Conservation (phyloP, 352 stramenopile species). For the Pythium angustatum region DNA sequence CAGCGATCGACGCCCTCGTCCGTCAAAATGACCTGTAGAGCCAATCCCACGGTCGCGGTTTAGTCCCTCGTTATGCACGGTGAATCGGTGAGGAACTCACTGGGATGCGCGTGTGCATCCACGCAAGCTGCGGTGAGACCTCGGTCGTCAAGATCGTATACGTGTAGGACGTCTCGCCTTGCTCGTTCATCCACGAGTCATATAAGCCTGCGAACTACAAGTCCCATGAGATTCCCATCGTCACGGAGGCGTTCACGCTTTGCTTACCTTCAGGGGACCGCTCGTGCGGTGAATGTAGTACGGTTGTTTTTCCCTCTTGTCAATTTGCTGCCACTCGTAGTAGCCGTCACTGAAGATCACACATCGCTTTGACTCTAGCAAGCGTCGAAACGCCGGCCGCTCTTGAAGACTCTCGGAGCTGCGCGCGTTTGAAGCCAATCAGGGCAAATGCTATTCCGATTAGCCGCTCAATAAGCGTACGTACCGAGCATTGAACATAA, state of each 20-base stretch:
- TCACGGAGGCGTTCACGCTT: too few species aligned
- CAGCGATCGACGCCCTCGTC: constrained; percentile 61
- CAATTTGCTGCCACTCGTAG: constrained; percentile 90
- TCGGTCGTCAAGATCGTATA: constrained; percentile 89
- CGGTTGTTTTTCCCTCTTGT: constrained; percentile 88
- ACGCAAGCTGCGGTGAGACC: constrained; percentile 60
- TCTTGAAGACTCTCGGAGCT: constrained; percentile 76
- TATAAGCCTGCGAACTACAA: constrained; percentile 85
- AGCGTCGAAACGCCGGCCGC: constrained; percentile 66
- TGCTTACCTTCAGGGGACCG: constrained; percentile 55
- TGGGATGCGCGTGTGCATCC: constrained; percentile 88
- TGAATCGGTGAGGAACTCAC: too few species aligned
- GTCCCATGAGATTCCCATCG: not conserved
- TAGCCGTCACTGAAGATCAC: constrained; percentile 88
- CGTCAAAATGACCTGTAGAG: constrained; percentile 65
- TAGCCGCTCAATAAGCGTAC: not conserved
- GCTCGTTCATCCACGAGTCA: constrained; percentile 72
- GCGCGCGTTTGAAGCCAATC: too few species aligned
- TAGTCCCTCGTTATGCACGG: too few species aligned
- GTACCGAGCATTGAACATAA: constrained; percentile 87
- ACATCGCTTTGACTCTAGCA: constrained; percentile 76
- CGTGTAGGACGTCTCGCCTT: constrained; percentile 69
- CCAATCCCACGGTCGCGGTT: not conserved
- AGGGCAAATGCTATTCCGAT: not conserved
- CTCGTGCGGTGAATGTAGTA: constrained; percentile 81